A percentile compares a stretch with the other conserved stretches of the same genome.
Conservation (phyloP, 352 stramenopile genomes). For the Peronospora tabacina region DNA sequence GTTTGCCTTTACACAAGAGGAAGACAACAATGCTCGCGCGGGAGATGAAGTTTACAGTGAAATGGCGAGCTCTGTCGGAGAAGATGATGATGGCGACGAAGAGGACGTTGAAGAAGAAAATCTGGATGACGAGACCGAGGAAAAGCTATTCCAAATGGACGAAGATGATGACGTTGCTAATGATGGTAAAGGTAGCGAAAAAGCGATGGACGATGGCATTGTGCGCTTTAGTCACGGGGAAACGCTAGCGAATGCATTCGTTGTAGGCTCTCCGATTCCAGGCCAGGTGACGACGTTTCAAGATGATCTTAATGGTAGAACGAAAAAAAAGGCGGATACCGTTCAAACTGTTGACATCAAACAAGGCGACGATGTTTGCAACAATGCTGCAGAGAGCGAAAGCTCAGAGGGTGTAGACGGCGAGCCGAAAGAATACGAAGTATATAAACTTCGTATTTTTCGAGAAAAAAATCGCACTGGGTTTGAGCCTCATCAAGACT, state of each 20-base stretch:
- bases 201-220: slow-evolving; percentile 17
- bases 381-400: slow-evolving; percentile 22
- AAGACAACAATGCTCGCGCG: slow-evolving; percentile 45
- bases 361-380: slow-evolving; percentile 12
- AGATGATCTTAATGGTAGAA: slow-evolving; percentile 23
- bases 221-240: slow-evolving; percentile 9
- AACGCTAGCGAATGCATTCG: slow-evolving; percentile 9
- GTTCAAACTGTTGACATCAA: slow-evolving; percentile 36
- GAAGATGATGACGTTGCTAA: slow-evolving; percentile 25
- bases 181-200: slow-evolving; percentile 10
- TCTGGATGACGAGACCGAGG: slow-evolving; percentile 24
- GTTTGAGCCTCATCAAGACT: slow-evolving; percentile 76
- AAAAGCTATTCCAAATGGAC: slow-evolving; percentile 61
- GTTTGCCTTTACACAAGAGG: slow-evolving; percentile 81
- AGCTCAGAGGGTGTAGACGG: slow-evolving; percentile 32
- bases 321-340: slow-evolving; percentile 19
- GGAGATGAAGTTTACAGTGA: slow-evolving; percentile 83
- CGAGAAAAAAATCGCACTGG: slow-evolving; percentile 73
- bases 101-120: slow-evolving; percentile 21
- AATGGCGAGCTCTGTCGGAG: slow-evolving; percentile 52
- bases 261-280: slow-evolving; percentile 17
- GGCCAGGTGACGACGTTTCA: slow-evolving; percentile 26
- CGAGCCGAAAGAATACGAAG: slow-evolving; percentile 54
- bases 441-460: slow-evolving; percentile 62
- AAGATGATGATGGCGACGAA: slow-evolving; percentile 38